Evolutionary conservation across 257 asterid species (phyloP).

Genomic region (Lavandula angustifolia): DNA sequence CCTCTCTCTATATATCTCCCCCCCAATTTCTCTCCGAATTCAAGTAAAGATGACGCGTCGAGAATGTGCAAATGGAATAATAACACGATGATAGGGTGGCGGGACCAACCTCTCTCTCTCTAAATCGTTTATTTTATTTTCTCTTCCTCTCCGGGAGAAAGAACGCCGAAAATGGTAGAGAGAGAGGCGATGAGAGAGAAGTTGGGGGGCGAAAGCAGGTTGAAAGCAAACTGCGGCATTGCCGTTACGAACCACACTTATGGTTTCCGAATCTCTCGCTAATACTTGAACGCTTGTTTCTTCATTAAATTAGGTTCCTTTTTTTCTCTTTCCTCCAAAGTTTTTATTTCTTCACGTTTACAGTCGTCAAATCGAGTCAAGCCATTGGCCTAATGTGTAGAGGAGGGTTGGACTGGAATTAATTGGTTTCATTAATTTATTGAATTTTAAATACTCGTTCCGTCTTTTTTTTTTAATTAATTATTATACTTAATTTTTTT

Average conservation of each 20-base stretch:
- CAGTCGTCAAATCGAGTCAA: too few species aligned
- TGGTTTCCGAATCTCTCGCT: slow-evolving; percentile 41
- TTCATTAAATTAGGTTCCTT: too few species aligned
- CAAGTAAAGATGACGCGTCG: not conserved
- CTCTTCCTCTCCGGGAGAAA: slow-evolving; percentile 29
- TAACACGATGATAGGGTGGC: not conserved
- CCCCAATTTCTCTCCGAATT: slow-evolving; percentile 3
- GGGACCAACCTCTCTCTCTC: slow-evolving; percentile 6
- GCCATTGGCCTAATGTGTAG: too few species aligned
- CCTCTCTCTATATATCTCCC: not conserved
- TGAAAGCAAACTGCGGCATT: slow-evolving; percentile 23
- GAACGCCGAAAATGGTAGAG: slow-evolving; percentile 19
- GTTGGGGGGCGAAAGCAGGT: not conserved
- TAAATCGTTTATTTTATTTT: not conserved
- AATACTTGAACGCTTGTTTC: too few species aligned
- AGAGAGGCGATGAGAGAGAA: slow-evolving; percentile 11
- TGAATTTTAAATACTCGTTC: too few species aligned
- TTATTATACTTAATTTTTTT: too few species aligned
- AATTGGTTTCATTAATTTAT: too few species aligned
- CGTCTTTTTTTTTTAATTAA: too few species aligned
- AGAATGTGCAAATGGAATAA: not conserved
- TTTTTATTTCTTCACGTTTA: too few species aligned
- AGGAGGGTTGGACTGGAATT: too few species aligned
- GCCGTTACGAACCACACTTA: slow-evolving; percentile 38
- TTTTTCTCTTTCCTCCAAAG: too few species aligned